phyloP scores from a whole-genome alignment of 169 alveolate genomes.

The Eimeria necatrix region DNA sequence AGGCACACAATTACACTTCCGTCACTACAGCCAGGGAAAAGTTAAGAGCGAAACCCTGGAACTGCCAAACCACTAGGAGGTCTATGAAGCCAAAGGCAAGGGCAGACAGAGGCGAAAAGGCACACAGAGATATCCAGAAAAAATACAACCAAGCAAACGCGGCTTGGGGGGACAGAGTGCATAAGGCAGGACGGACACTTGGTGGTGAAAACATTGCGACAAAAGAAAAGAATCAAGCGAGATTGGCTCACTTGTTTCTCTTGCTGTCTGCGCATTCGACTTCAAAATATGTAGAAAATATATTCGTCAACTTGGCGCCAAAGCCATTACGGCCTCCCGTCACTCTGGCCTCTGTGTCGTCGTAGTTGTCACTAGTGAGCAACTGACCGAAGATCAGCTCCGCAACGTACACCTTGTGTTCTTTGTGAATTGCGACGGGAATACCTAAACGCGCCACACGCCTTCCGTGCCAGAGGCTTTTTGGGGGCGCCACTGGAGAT shows the following conservation, averaged over 20 bases:
- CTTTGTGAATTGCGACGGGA: constrained; percentile 97
- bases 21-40: no score
- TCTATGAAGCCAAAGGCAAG: background rate
- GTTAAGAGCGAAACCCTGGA: no score
- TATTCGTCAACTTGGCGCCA: constrained; percentile 99
- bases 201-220: background rate
- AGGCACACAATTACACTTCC: no score
- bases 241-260: constrained; percentile 86
- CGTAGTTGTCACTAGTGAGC: constrained; percentile 99
- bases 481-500: no score
- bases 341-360: constrained; percentile 98
- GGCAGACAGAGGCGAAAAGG: background rate
- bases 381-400: constrained; percentile 98
- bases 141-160: no score
- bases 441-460: constrained; percentile 80
- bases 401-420: constrained; percentile 98
- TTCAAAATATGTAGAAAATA: constrained; percentile 96
- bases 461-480: background rate
- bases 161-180: background rate
- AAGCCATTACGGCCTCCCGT: constrained; percentile 99
- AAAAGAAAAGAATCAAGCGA: background rate
- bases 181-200: background rate
- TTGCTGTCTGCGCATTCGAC: constrained; percentile 97
- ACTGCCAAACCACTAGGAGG: no score
- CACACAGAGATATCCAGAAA: background rate